Evolutionary conservation across 441 rosid genomes (phyloP).

Genomic region (Gossypium laxum): DNA sequence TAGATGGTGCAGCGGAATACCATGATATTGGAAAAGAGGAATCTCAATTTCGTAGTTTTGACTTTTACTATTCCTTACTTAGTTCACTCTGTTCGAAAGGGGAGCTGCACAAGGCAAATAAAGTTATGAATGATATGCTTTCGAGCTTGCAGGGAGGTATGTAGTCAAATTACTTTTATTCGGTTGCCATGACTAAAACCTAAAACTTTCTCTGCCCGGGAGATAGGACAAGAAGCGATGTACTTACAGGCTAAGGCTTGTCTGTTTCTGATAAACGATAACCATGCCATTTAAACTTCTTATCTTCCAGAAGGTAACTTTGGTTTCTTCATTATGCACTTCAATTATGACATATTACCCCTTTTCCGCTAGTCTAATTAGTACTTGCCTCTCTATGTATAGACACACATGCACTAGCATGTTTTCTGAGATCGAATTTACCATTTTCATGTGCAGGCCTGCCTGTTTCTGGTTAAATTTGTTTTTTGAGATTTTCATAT

Average conservation of each 20-base stretch:
- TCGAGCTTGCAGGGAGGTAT: constrained; percentile 20
- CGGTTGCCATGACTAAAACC: not conserved
- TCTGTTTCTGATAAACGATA: not conserved
- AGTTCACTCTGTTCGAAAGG: constrained; percentile 39
- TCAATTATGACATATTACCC: not conserved
- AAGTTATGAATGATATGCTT: constrained; percentile 24
- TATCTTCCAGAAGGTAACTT: constrained; percentile 5
- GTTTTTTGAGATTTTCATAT: not conserved
- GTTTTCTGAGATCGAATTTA: not conserved
- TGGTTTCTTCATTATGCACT: constrained; percentile 1
- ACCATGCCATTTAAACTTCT: constrained; percentile 6
- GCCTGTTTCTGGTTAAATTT: not conserved
- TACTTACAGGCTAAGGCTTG: not conserved
- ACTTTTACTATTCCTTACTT: constrained; percentile 24
- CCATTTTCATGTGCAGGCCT: not conserved
- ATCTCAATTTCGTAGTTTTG: constrained; percentile 19
- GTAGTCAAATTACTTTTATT: not conserved
- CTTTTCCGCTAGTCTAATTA: not conserved
- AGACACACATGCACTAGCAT: not conserved
- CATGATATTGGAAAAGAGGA: not conserved
- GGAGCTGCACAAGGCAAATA: constrained; percentile 35
- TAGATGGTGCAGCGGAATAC: not conserved
- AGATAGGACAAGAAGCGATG: not conserved
- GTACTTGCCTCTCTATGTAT: not conserved
- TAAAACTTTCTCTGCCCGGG: not conserved